Evolutionary conservation across 306 rosid species (phyloP).

Genomic region (Erythrophleum fordii): DNA sequence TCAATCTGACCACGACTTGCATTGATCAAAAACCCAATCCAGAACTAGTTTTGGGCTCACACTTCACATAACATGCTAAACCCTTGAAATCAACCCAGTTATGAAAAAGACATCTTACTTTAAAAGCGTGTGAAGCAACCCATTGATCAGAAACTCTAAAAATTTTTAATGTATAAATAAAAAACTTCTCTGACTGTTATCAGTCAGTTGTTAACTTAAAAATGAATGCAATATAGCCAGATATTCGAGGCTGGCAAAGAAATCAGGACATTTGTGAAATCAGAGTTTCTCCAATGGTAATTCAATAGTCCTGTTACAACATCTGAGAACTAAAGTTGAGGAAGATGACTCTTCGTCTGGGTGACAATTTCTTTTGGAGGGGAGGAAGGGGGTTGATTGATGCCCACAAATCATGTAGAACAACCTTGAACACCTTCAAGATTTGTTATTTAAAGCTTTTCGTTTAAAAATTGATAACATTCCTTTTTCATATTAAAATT

Average conservation of each 20-base stretch:
- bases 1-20: neutral
- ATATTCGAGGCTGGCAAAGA: neutral
- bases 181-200: neutral
- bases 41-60: neutral
- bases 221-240: conserved; percentile 14
- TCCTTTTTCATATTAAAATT: conserved; percentile 20
- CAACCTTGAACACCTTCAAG: neutral
- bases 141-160: neutral
- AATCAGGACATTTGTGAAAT: neutral
- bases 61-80: conserved; percentile 1
- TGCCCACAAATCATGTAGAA: conserved; percentile 5
- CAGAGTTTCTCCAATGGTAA: neutral
- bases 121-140: conserved; percentile 11
- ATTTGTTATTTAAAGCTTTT: conserved; percentile 3
- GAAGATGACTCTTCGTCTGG: neutral
- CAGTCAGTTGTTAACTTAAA: conserved; percentile 4
- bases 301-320: neutral
- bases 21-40: neutral
- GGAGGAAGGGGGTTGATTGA: conserved; percentile 17
- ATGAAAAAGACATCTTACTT: neutral
- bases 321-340: neutral
- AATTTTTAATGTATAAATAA: neutral
- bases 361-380: neutral
- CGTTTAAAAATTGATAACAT: neutral
- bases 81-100: neutral